These are phyloP conservation scores for Triticum monococcum DNA, from an alignment of 176 grass and related monocot genomes.

Conservation along the genomic window DNA sequence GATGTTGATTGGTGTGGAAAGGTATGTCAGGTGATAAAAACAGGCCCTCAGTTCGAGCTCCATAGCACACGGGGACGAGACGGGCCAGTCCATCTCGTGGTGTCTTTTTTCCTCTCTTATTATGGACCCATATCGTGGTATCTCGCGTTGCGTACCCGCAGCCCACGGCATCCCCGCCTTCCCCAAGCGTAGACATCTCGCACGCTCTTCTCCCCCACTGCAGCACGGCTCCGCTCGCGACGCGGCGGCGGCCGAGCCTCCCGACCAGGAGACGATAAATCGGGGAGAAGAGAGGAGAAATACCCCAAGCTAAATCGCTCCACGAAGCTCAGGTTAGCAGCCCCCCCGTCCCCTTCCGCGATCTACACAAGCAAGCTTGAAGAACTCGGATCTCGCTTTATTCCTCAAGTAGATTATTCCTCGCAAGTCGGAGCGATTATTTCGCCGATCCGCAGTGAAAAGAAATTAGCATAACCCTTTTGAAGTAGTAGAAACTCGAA, in stretches of 20 bases:
- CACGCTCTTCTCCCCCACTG: background rate
- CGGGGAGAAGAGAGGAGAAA: conserved; percentile 35
- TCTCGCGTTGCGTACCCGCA: conserved; percentile 26
- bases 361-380: background rate
- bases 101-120: background rate
- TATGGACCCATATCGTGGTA: conserved; percentile 30
- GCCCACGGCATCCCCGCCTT: background rate
- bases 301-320: background rate
- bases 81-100: background rate
- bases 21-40: too few relatives aligned
- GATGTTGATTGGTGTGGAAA: too few relatives aligned
- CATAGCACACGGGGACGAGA: background rate
- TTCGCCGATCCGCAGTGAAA: background rate
- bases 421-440: background rate
- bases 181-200: background rate
- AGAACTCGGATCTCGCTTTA: conserved; percentile 30
- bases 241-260: conserved; percentile 5
- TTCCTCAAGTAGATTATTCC: background rate
- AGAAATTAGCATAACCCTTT: background rate
- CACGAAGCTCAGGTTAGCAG: conserved; percentile 33
- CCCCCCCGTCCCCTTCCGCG: background rate
- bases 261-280: conserved; percentile 42
- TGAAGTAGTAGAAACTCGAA: background rate
- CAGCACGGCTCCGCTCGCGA: conserved; percentile 30
- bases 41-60: too few relatives aligned